Conservation (phyloP, 768 basidiomycete species). For the Lentinula sp. region DNA sequence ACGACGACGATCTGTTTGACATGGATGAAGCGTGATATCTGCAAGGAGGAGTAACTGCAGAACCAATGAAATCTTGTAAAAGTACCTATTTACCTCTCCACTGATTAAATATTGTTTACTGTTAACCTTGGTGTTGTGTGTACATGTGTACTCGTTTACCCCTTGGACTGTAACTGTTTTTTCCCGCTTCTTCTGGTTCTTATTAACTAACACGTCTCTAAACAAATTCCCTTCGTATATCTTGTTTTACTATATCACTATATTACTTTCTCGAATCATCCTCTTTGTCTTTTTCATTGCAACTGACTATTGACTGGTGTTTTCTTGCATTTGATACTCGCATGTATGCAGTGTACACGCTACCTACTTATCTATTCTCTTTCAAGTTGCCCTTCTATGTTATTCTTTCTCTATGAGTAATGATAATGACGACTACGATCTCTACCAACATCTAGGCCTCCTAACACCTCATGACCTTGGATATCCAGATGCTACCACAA, state of each 20-base stretch:
- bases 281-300: background rate
- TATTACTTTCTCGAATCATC: background rate
- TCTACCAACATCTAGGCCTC: too few species aligned
- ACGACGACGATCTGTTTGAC: slow-evolving; percentile 43
- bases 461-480: too few species aligned
- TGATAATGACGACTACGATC: background rate
- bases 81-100: slow-evolving; percentile 1
- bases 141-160: background rate
- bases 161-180: background rate
- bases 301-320: background rate
- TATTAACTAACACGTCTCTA: background rate
- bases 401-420: background rate
- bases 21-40: slow-evolving; percentile 45
- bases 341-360: background rate
- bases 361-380: background rate
- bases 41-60: background rate
- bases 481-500: too few species aligned
- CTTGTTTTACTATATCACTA: background rate
- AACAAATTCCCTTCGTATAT: background rate
- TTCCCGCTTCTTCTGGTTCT: background rate
- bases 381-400: background rate
- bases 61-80: background rate
- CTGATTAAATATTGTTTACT: background rate
- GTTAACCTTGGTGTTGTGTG: background rate
- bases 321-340: background rate